phyloP scores from a whole-genome alignment of 345 rosid genomes.

The Populus tremula region DNA sequence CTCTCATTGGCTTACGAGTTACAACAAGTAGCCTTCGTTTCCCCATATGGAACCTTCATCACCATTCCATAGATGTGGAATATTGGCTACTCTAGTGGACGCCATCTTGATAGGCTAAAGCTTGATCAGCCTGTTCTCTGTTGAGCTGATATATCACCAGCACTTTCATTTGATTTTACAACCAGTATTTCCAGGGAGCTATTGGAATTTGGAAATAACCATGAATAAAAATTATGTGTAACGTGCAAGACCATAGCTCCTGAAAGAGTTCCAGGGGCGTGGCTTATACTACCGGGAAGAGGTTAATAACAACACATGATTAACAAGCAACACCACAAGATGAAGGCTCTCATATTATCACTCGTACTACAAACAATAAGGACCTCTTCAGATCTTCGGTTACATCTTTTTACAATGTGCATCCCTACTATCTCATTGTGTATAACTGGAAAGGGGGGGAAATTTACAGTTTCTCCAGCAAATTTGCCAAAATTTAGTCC shows the following conservation, averaged over 20 bases:
- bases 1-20: background rate
- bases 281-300: background rate
- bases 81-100: background rate
- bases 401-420: background rate
- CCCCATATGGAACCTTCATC: background rate
- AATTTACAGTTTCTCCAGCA: background rate
- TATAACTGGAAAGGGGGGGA: background rate
- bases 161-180: background rate
- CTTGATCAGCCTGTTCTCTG: background rate
- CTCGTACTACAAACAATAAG: background rate
- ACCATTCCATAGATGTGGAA: background rate
- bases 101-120: background rate
- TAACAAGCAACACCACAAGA: background rate
- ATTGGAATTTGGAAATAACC: background rate
- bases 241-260: background rate
- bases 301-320: background rate
- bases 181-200: background rate
- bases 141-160: background rate
- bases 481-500: background rate
- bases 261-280: background rate
- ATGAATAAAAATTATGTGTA: background rate
- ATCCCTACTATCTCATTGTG: background rate
- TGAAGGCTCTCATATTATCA: background rate
- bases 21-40: background rate
- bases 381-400: background rate